Evolutionary conservation across 148 eudicot genomes (phyloP).

Genomic region (Suaeda aralocaspica): DNA sequence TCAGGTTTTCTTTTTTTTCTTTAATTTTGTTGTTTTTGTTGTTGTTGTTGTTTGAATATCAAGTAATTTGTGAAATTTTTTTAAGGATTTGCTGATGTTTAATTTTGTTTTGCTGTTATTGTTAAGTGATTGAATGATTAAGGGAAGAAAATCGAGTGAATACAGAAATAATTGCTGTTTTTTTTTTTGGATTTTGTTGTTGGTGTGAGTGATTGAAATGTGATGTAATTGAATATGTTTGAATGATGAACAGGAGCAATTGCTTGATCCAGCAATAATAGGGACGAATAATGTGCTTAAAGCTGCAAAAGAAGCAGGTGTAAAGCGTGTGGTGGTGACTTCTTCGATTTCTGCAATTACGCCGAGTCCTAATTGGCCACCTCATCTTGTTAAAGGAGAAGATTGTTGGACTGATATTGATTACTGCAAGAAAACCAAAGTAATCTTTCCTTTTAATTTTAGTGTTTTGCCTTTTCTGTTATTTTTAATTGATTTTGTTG

Average conservation of each 20-base stretch:
- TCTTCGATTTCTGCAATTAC: conserved; percentile 69
- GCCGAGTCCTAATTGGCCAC: conserved; percentile 78
- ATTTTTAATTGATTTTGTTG: not conserved
- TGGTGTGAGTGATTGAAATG: too few species aligned
- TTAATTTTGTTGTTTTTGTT: not conserved
- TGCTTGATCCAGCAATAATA: conserved; percentile 72
- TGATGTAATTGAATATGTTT: not conserved
- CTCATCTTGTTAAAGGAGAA: conserved; percentile 55
- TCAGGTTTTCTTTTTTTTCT: conserved; percentile 32
- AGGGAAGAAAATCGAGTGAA: too few species aligned
- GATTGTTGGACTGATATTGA: conserved; percentile 88
- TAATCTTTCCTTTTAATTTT: conserved; percentile 13
- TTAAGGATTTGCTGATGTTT: too few species aligned
- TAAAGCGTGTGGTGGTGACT: conserved; percentile 79
- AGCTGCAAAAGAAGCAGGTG: conserved; percentile 75
- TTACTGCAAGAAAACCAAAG: conserved; percentile 60
- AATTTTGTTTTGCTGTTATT: too few species aligned
- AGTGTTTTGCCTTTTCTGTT: not conserved
- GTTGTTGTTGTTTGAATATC: not conserved
- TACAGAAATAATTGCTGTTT: too few species aligned
- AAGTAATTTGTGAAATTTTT: not conserved
- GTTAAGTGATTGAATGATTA: too few species aligned
- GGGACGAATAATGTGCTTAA: conserved; percentile 74
- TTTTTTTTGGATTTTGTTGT: too few species aligned
- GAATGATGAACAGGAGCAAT: conserved; percentile 34